phyloP scores from a whole-genome alignment of 768 basidiomycete genomes.

The Pulveroboletus ravenelii region DNA sequence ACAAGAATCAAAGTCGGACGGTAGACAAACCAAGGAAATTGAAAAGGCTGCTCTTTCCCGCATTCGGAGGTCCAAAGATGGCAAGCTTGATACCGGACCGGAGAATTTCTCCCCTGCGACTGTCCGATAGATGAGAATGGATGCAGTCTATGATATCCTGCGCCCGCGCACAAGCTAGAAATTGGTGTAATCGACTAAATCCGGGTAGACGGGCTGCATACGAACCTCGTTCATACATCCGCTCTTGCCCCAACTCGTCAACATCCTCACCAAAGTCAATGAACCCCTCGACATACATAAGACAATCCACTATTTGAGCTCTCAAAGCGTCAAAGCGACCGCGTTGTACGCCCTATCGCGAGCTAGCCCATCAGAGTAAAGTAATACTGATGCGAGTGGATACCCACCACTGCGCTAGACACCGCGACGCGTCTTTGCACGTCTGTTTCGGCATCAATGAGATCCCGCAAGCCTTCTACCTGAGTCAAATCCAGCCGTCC shows the following conservation, averaged over 20 bases:
- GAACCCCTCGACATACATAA: conserved; percentile 79
- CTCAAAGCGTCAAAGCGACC: conserved; percentile 62
- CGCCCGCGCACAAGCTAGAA: conserved; percentile 51
- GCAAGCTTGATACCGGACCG: conserved; percentile 77
- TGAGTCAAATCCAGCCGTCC: conserved; percentile 85
- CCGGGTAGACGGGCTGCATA: not conserved
- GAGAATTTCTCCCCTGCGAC: conserved; percentile 76
- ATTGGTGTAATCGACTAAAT: not conserved
- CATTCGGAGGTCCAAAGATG: conserved; percentile 91
- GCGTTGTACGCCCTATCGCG: conserved; percentile 56
- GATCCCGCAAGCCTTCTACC: conserved; percentile 82
- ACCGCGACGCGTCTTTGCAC: conserved; percentile 72
- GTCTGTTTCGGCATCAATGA: conserved; percentile 88
- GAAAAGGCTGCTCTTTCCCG: conserved; percentile 86
- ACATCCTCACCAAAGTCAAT: conserved; percentile 89
- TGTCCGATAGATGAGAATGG: conserved; percentile 56
- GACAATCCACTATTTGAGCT: conserved; percentile 59
- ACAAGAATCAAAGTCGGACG: not conserved
- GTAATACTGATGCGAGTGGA: not conserved
- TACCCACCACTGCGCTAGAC: conserved; percentile 59
- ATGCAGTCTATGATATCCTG: conserved; percentile 48
- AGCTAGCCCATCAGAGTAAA: not conserved
- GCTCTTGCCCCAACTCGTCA: conserved; percentile 79
- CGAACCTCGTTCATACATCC: conserved; percentile 66
- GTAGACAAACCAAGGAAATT: conserved; percentile 67